These are phyloP conservation scores for Pythium chondricola DNA, from an alignment of 352 stramenopile species.

Conservation along the genomic window DNA sequence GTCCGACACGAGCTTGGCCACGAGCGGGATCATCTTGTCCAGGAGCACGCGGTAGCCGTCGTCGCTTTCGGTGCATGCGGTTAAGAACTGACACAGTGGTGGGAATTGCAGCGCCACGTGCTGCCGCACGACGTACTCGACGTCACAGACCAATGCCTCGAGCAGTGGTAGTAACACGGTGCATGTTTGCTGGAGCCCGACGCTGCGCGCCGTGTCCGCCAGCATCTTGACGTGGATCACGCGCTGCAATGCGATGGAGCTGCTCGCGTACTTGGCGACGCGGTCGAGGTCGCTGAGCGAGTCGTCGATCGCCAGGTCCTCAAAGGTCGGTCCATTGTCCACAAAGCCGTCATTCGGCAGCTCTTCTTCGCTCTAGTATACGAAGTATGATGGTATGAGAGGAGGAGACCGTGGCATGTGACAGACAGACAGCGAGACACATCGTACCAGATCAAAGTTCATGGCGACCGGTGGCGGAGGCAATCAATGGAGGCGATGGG, in stretches of 20 bases:
- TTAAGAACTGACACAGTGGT: constrained; percentile 64
- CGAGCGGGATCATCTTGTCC: constrained; percentile 69
- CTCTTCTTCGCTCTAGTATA: constrained; percentile 18
- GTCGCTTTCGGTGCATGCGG: constrained; percentile 19
- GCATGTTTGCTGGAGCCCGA: constrained; percentile 71
- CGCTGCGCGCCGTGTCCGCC: constrained; percentile 12
- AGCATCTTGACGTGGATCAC: constrained; percentile 85
- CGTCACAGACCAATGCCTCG: constrained; percentile 78
- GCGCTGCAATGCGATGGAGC: constrained; percentile 94
- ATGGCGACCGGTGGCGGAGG: constrained; percentile 15
- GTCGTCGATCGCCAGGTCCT: constrained; percentile 98
- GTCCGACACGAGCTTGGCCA: constrained; percentile 78
- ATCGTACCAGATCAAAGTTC: constrained; percentile 44
- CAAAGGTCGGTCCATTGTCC: constrained; percentile 88
- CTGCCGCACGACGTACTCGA: constrained; percentile 94
- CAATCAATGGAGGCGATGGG: neutral
- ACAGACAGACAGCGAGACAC: neutral
- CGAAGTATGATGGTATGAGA: neutral
- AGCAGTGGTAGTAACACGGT: constrained; percentile 88
- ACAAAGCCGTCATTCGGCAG: constrained; percentile 13
- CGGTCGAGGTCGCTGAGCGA: constrained; percentile 93
- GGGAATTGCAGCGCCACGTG: constrained; percentile 90
- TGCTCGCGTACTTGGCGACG: constrained; percentile 93
- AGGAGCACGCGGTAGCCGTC: constrained; percentile 70
- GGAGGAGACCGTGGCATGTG: neutral